These are phyloP conservation scores for Globisporangium paroecandrum DNA, from an alignment of 352 stramenopile genomes.

Conservation along the genomic window DNA sequence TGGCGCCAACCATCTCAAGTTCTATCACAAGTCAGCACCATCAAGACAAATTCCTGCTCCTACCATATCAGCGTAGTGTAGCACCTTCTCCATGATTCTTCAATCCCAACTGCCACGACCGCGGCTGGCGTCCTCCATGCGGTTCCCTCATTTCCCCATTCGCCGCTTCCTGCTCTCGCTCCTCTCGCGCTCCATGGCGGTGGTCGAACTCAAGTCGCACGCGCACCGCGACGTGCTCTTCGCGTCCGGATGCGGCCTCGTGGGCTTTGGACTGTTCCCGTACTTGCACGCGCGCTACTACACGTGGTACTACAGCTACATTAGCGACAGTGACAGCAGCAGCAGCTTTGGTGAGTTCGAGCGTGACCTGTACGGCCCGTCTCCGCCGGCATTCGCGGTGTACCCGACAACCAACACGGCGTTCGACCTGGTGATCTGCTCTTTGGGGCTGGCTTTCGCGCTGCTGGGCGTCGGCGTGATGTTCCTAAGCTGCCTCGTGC, in stretches of 20 bases:
- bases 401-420: constrained; percentile 10
- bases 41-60: background rate
- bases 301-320: background rate
- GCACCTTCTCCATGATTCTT: background rate
- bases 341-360: background rate
- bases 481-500: constrained; percentile 23
- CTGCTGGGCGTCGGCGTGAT: constrained; percentile 19
- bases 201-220: constrained; percentile 9
- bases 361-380: background rate
- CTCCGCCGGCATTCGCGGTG: background rate
- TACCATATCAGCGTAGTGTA: background rate
- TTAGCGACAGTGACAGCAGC: background rate
- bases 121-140: background rate
- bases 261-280: constrained; percentile 29
- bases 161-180: background rate
- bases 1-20: background rate
- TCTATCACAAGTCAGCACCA: too few relatives aligned
- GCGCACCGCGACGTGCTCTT: constrained; percentile 29
- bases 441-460: constrained; percentile 18
- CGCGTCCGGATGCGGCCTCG: constrained; percentile 23
- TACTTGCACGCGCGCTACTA: constrained; percentile 18
- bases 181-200: background rate
- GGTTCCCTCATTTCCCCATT: background rate
- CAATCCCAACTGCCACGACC: background rate
- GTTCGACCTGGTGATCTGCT: constrained; percentile 20